These are phyloP conservation scores for Podospora pseudopauciseta DNA, from an alignment of 495 filamentous ascomycete species.

Conservation along the genomic window DNA sequence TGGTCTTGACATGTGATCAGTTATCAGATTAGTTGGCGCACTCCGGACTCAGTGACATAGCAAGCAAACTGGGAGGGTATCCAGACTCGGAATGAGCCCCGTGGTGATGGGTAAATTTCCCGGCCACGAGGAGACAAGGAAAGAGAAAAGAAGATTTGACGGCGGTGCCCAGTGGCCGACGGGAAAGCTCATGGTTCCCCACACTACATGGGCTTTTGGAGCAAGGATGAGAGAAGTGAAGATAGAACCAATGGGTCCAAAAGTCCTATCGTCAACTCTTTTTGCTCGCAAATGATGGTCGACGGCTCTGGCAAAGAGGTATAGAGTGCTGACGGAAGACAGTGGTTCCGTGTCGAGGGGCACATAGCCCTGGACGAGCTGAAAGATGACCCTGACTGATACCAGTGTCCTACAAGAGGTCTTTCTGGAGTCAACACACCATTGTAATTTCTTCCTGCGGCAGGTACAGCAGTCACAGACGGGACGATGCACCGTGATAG, in stretches of 20 bases:
- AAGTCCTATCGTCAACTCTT: neutral
- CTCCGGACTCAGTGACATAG: neutral
- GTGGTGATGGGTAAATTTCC: constrained; percentile 22
- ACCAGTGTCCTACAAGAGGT: neutral
- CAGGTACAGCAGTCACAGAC: constrained; percentile 22
- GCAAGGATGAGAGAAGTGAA: neutral
- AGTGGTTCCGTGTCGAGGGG: neutral
- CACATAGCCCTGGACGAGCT: neutral
- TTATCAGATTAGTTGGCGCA: neutral
- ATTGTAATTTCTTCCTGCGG: constrained; percentile 24
- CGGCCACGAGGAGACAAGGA: constrained; percentile 23
- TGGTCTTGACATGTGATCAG: neutral
- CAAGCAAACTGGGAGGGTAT: neutral
- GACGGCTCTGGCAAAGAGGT: neutral
- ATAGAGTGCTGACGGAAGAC: neutral
- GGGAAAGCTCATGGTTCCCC: neutral
- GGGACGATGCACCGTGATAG: constrained; percentile 12
- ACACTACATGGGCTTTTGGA: neutral
- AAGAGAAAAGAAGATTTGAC: constrained; percentile 7
- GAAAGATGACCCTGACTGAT: constrained; percentile 7
- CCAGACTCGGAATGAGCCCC: neutral
- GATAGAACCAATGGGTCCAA: neutral
- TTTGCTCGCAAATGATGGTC: neutral
- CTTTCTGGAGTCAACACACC: constrained; percentile 10
- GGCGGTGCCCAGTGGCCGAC: neutral